Conservation (phyloP, 495 filamentous ascomycete species). For the Aspergillus carlsbadensis region DNA sequence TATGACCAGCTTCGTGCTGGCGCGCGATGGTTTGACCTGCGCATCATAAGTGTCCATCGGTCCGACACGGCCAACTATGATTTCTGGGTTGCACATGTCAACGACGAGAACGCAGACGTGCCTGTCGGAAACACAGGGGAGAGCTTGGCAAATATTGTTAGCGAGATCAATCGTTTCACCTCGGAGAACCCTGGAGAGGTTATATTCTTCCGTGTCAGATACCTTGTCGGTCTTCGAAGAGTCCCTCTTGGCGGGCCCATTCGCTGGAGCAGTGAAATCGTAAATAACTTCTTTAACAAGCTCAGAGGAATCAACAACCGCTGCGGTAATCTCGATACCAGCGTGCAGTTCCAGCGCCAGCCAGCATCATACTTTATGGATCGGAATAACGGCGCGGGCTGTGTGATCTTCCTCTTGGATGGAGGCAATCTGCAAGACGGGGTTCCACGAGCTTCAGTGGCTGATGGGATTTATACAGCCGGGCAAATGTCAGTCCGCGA, state of each 20-base stretch:
- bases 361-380: constrained; percentile 13
- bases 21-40: constrained; percentile 13
- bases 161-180: constrained; percentile 12
- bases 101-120: constrained; percentile 6
- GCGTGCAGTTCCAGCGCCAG: constrained; percentile 5
- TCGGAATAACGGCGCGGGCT: constrained; percentile 7
- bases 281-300: constrained; percentile 9
- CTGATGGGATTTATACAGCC: constrained; percentile 3
- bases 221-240: constrained; percentile 9
- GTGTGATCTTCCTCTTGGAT: constrained; percentile 10
- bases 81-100: constrained; percentile 16
- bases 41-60: constrained; percentile 13
- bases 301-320: constrained; percentile 13
- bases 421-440: constrained; percentile 2
- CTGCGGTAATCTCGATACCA: constrained; percentile 7
- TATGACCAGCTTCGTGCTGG: constrained; percentile 13
- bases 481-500: constrained; percentile 4
- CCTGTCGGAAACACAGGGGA: constrained; percentile 14
- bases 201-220: constrained; percentile 7
- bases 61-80: not conserved
- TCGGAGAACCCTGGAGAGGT: constrained; percentile 11
- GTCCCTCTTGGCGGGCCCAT: constrained; percentile 6
- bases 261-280: constrained; percentile 1
- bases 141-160: constrained; percentile 3
- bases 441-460: not conserved